A percentile compares a stretch with the other conserved stretches of the same genome.
Conservation (phyloP, 208 protist species). For the Wallacemonas sp. region DNA sequence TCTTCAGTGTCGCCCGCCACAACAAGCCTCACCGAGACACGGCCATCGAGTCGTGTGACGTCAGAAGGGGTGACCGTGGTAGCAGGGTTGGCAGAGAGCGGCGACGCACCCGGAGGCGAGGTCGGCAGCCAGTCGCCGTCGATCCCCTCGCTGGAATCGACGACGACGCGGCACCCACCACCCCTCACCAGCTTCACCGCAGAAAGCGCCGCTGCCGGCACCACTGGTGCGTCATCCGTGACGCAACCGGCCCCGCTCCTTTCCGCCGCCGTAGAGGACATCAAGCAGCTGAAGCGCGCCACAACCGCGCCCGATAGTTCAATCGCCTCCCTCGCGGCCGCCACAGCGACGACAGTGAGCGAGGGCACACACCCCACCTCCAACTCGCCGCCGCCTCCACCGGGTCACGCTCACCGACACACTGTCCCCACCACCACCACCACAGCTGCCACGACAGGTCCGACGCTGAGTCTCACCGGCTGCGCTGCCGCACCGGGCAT, state of each 20-base stretch:
- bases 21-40: no score
- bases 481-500: constrained; percentile 50
- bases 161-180: background rate
- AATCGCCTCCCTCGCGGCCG: background rate
- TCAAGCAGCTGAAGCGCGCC: background rate
- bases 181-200: background rate
- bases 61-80: no score
- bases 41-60: no score
- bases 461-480: constrained; percentile 63
- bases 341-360: no score
- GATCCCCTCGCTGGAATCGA: background rate
- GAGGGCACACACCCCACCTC: no score
- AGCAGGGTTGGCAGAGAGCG: no score
- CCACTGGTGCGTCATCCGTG: background rate
- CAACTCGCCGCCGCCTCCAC: background rate
- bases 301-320: background rate
- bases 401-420: background rate
- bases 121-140: background rate
- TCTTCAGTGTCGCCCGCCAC: no score
- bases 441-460: constrained; percentile 11
- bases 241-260: background rate
- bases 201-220: background rate
- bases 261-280: background rate
- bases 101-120: background rate
- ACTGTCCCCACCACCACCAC: constrained; percentile 1